phyloP scores from a whole-genome alignment of 345 rosid species.

The Brassica nigra region DNA sequence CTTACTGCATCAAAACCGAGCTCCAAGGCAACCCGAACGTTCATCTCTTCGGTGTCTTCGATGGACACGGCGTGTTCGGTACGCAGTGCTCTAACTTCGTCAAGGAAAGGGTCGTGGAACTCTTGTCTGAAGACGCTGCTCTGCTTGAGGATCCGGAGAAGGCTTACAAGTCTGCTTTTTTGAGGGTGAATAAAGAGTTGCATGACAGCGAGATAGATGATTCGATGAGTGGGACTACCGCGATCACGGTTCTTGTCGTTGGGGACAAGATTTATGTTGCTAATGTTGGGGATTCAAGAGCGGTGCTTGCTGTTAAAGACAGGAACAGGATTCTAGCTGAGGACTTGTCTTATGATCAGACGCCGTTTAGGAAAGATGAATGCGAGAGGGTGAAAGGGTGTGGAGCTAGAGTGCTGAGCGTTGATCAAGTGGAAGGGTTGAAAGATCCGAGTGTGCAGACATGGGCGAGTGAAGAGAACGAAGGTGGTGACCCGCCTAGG shows the following conservation, averaged over 20 bases:
- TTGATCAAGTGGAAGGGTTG: constrained; percentile 92
- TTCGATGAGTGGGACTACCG: constrained; percentile 95
- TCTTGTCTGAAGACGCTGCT: constrained; percentile 58
- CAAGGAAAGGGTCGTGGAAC: constrained; percentile 66
- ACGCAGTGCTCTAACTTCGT: constrained; percentile 80
- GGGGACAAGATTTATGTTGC: constrained; percentile 86
- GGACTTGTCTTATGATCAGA: constrained; percentile 88
- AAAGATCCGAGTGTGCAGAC: constrained; percentile 80
- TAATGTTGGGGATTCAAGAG: constrained; percentile 98
- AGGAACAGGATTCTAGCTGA: constrained; percentile 67
- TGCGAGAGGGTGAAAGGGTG: constrained; percentile 83
- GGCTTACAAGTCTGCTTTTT: constrained; percentile 70
- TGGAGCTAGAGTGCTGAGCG: constrained; percentile 92
- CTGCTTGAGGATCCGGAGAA: constrained; percentile 70
- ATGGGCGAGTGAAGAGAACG: constrained; percentile 88
- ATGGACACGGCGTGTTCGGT: constrained; percentile 86
- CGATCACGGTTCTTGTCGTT: constrained; percentile 82
- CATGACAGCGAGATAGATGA: constrained; percentile 81
- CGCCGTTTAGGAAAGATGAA: constrained; percentile 93
- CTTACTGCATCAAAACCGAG: constrained; percentile 70
- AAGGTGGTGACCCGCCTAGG: constrained; percentile 95
- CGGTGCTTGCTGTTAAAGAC: constrained; percentile 73
- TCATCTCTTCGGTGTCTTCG: constrained; percentile 92
- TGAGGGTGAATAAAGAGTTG: constrained; percentile 62
- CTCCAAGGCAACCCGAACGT: constrained; percentile 83